Evolutionary conservation across 1,139 yeast genomes (phyloP), one percentile per base, ranked within the genome.

Genomic region (Taphrina betulina): DNA sequence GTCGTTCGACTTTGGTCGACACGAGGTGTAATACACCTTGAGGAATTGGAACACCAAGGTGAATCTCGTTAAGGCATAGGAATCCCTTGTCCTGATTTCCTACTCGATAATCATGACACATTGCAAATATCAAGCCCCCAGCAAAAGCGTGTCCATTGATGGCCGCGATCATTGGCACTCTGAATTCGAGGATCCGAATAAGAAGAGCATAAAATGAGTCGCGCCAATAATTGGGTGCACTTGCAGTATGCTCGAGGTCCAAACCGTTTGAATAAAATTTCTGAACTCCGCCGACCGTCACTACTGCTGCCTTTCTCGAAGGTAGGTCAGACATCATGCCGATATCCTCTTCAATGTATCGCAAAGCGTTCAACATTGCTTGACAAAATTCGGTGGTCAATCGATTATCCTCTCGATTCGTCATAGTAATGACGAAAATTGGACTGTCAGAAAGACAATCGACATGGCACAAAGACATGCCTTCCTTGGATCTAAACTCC

Each of bases 141-240:
- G 75, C 75, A 62, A 71, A 71, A 3, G 70, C 72, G 58, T 71
- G 75, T 38, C 75, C 75, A 55, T 70, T 71, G 46, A 71, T 63
- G 28, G 66, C 58, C 3, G 75, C 75, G 24, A 71, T 63, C 2
- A 73, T 69, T 2, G 75, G 75, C 66, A 70, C 67, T 7, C 74
- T 75, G 60, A 67, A 71, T 60, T 66, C 68, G 37, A 71, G 60
- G 28, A 69, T 58, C 3, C 67, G 65, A 24, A 66, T 61, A 67
- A 70, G 64, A 35, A 69, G 58, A 19, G 69, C 66, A 61, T 67
- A 69, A 61, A 67, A 67, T 31, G 61, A 55, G 37, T 65, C 61
- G 22, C 62, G 64, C 61, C 69, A 71, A 61, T 71, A 71, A 33
- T 64, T 65, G 2, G 67, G 67, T 5, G 72, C 69, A 1, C 57